phyloP scores from a whole-genome alignment of 768 basidiomycete genomes.

The Boletus reticulatus region DNA sequence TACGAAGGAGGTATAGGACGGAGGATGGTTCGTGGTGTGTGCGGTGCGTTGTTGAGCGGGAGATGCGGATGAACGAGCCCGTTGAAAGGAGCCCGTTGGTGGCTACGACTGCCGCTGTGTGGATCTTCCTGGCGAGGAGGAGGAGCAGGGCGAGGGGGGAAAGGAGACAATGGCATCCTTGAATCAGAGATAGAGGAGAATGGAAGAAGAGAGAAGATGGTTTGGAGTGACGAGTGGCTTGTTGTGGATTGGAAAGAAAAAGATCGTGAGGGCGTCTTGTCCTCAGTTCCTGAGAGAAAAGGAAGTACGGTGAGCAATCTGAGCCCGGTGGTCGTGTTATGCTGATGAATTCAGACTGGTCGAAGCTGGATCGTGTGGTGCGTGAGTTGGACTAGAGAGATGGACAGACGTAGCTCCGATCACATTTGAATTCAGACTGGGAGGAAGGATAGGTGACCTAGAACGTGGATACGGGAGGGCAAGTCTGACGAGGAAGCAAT shows the following conservation, averaged over 20 bases:
- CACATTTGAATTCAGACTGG: constrained; percentile 24
- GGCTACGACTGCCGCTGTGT: not conserved
- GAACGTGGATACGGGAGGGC: not conserved
- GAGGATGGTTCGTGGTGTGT: constrained; percentile 17
- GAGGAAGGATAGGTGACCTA: not conserved
- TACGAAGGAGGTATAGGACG: constrained; percentile 9
- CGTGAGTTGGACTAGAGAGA: not conserved
- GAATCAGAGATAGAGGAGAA: not conserved
- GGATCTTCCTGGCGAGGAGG: constrained; percentile 9
- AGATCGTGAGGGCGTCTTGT: not conserved
- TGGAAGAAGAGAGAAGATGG: too few relatives aligned
- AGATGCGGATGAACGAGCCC: not conserved
- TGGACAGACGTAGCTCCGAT: not conserved
- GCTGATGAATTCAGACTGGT: constrained; percentile 21
- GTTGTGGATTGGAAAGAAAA: constrained; percentile 3
- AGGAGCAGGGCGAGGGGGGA: constrained; percentile 14
- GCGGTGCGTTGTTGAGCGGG: constrained; percentile 4
- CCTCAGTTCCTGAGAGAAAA: not conserved
- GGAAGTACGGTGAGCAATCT: not conserved
- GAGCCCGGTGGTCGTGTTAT: not conserved
- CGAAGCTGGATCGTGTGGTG: constrained; percentile 8
- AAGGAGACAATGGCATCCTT: constrained; percentile 21
- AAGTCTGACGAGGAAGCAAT: not conserved
- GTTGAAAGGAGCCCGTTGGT: constrained; percentile 1
- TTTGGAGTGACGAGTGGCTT: not conserved